These are phyloP conservation scores for Mortierella sp. DNA, from an alignment of 371 early-diverging fungal species.

Conservation along the genomic window DNA sequence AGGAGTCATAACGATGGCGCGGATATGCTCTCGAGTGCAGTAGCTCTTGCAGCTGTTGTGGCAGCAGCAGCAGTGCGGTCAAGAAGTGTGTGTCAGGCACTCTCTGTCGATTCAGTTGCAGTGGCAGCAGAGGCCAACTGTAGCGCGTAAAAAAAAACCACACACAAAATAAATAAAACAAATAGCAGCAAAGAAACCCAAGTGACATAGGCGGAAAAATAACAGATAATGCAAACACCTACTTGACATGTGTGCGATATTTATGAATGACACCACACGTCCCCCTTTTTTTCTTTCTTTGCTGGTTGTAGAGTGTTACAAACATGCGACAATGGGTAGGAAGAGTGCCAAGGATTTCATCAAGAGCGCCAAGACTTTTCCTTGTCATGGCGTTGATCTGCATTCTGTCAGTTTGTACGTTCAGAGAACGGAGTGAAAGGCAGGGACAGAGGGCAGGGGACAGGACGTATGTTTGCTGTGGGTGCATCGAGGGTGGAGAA, in stretches of 20 bases:
- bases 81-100: neutral
- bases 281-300: neutral
- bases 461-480: no score
- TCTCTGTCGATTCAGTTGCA: neutral
- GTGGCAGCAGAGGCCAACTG: neutral
- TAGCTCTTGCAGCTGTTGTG: neutral
- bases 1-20: neutral
- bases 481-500: no score
- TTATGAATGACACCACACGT: no score
- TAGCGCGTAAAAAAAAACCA: neutral
- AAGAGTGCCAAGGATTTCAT: constrained; percentile 3
- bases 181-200: no score
- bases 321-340: neutral
- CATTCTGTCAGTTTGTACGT: neutral
- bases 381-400: neutral
- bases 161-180: neutral
- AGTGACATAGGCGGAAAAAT: no score
- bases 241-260: no score
- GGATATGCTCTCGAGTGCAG: neutral
- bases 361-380: constrained; percentile 12
- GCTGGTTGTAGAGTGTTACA: neutral
- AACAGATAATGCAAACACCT: no score
- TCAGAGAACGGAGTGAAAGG: neutral
- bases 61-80: neutral
- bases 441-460: neutral